Evolutionary conservation across 2,329 filamentous ascomycete genomes (phyloP), one percentile per base, ranked within the genome.

Genomic region (Trichoderma pleuroti): DNA sequence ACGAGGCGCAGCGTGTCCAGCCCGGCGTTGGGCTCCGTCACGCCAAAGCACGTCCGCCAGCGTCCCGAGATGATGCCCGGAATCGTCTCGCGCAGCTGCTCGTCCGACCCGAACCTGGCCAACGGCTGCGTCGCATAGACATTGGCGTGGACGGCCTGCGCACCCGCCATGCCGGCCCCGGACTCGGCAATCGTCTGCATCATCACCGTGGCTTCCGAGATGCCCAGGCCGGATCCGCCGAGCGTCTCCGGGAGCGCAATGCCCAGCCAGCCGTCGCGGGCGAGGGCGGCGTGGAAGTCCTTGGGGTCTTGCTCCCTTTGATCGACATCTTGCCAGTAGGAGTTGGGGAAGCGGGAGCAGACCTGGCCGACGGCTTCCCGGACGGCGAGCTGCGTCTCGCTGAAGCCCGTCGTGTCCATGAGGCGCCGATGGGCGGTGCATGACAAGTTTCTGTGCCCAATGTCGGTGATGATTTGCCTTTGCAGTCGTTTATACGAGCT

Each of bases 141-240:
- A 72, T 91, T 90, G 62, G 86, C 87, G 76, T 90, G 88, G 42
- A 90, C 86, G 1, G 86, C 85, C 75, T 90, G 87, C 1, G 88
- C 87, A 0, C 88, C 88, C 0, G 92, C 92, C 84, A 96, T 93
- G 4, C 93, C 93, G 5, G 93, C 93, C 0, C 93, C 93, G 2
- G 88, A 90, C 81, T 94, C 91, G 0, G 91, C 84, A 70, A 94
- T 92, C 2, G 92, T 92, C 76, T 97, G 93, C 84, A 96, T 87
- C 92, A 96, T 95, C 87, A 95, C 92, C 0, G 91, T 93, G 1
- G 93, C 93, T 77, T 96, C 93, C 0, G 91, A 91, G 42, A 97
- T 93, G 10, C 90, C 92, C 10, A 97, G 81, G 0, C 91, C 92
- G 1, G 91, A 86, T 0, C 93, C 93, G 4, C 93, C 93, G 0